Base-by-base conservation (phyloP, 345 rosid species). In the Conringia planisiliqua region DNA sequence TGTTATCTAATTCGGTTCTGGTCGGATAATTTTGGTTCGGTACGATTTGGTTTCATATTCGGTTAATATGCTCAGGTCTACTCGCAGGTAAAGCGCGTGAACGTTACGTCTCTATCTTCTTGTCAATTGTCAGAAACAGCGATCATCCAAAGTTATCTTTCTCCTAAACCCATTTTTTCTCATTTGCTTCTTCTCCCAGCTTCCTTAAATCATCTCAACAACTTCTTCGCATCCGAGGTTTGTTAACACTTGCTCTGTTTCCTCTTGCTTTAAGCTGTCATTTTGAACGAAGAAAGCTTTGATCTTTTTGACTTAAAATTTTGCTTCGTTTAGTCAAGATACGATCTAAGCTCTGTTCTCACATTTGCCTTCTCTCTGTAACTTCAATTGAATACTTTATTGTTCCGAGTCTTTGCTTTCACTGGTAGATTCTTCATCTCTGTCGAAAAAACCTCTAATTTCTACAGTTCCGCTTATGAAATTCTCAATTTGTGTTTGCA, bases 91-190 rank as follows among this genome's bases (percentile, higher is more conserved):
- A 10, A 70, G 74, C 58, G 74, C 74, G 74, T 70, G 74, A 3
- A 70, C 3, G 6, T 14, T 47, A 3, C 20, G 35, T 70, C 46
- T 22, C 58, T 58, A 70, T 70, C 74, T 70, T 38, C 35, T 59
- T n/a, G 67, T 71, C 75, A 59, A 59, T 47, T 36, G 35, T 47
- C 50, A 35, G 14, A 48, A 10, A 14, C 47, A 11, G 57, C 59
- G 76, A 72, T 72, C 62, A 48, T 36, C 51, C 40, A 12, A 62
- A 61, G 61, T 62, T 72, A 72, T 71, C 75, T 51, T 51, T 50
- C 51, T 47, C 60, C 3, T n/a, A 52, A 67, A n/a, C 72, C 26
- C 50, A 33, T 59, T 59, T 59, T 36, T 12, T 6, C 67, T 44
- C 58, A 50, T 33, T 57, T 36, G 38, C 22, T 6, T 52, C 17